Evolutionary conservation across 2,329 filamentous ascomycete genomes (phyloP), one percentile per base, ranked within the genome.

Genomic region (Gremmenia infestans): DNA sequence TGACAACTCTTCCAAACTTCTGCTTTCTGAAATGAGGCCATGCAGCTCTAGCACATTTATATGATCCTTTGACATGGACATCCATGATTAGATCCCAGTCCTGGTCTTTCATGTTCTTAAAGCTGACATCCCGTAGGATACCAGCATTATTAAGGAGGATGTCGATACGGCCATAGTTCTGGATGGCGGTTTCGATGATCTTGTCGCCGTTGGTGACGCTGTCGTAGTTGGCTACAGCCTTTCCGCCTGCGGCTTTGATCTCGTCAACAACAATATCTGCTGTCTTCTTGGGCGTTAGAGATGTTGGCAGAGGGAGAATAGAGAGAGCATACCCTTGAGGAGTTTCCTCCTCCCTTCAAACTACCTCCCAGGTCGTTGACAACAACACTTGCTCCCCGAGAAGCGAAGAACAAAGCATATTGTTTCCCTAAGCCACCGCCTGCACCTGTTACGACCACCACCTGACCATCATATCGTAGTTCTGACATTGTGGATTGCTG

Each of bases 21-120:
- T 99, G 94, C 79, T 97, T 97, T 70, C 93, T 84, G 82, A 99
- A 97, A 75, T 97, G 81, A 58, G 93, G 91, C 93, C 94, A 99
- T 52, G 94, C 94, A 61, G 94, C 94, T 73, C 86, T 87, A 59
- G 94, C 82, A 73, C 90, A 96, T 83, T 96, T 97, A 82, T 96
- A 99, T 69, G 91, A 87, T 66, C 94, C 94, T 71, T 85, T 88
- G 67, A 97, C 86, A 75, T 99, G 93, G 56, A 97, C 93, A 72
- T 85, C 87, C 75, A 93, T 89, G 72, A 97, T 89, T 65, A 97
- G 77, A 72, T 99, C 93, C 94, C 94, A 99, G 74, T 99, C 94
- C 71, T 88, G 76, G 73, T 99, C 94, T 73, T 88, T 94, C 83
- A 97, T 95, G 77, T 97, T 97, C 83, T 96, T 96, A 80, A 99